These are phyloP conservation scores for Trifolium dubium DNA, from an alignment of 306 rosid species.

Conservation along the genomic window DNA sequence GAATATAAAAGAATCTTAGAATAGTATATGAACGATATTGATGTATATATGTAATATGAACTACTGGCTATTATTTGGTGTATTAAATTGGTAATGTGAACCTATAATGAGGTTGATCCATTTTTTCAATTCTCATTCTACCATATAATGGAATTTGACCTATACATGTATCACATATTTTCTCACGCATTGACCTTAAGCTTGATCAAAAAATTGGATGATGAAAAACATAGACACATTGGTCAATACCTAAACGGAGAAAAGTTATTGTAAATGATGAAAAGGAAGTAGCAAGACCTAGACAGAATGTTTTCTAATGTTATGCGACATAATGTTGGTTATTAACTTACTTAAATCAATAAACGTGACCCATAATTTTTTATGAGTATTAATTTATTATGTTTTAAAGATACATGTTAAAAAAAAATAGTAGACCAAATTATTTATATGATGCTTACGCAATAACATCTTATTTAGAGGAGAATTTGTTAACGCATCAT, in stretches of 20 bases:
- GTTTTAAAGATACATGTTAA: too few relatives aligned
- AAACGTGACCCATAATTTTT: background rate
- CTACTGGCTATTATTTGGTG: constrained; percentile 14
- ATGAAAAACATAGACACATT: constrained; percentile 48
- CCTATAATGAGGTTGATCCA: constrained; percentile 18
- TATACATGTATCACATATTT: constrained; percentile 41
- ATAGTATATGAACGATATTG: constrained; percentile 48
- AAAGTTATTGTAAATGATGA: constrained; percentile 33
- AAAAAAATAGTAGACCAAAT: too few relatives aligned
- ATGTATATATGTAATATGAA: constrained; percentile 20
- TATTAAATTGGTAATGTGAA: constrained; percentile 43
- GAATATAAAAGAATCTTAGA: constrained; percentile 64
- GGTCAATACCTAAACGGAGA: constrained; percentile 90
- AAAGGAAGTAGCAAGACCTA: constrained; percentile 39
- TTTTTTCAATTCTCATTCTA: constrained; percentile 14
- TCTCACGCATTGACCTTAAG: constrained; percentile 58
- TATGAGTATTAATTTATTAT: too few relatives aligned
- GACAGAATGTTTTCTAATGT: constrained; percentile 43
- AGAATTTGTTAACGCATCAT: too few relatives aligned
- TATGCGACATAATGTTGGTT: background rate
- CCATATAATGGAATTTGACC: constrained; percentile 58
- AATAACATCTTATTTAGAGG: too few relatives aligned
- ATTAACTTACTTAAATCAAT: constrained; percentile 1
- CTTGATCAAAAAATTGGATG: constrained; percentile 42
- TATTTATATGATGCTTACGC: too few relatives aligned